Evolutionary conservation across 2,329 filamentous ascomycete genomes (phyloP).

Genomic region (Microsporum ferrugineum): DNA sequence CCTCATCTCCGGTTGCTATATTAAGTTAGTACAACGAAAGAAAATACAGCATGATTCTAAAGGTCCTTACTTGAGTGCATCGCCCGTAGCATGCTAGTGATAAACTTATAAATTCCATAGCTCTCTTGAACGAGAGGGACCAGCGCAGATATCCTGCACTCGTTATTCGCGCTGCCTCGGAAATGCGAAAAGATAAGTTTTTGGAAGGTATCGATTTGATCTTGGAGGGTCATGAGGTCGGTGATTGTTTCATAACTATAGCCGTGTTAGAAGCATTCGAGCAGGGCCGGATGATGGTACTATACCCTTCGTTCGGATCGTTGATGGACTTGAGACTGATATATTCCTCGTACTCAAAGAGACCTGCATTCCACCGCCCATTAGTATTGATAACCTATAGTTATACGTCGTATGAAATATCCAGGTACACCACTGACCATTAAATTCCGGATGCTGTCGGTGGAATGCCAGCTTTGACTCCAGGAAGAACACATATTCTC

Average conservation of each 20-base stretch:
- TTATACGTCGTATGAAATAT: not conserved
- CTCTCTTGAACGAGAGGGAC: constrained; percentile 93
- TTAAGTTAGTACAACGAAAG: constrained; percentile 10
- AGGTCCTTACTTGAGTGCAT: constrained; percentile 76
- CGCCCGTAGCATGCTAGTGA: constrained; percentile 95
- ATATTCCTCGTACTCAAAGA: constrained; percentile 98
- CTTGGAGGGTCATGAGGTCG: constrained; percentile 90
- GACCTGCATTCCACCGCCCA: constrained; percentile 35
- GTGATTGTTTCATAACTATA: constrained; percentile 74
- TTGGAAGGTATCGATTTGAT: constrained; percentile 97
- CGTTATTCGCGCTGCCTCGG: constrained; percentile 80
- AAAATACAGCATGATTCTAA: not conserved
- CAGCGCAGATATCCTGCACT: constrained; percentile 87
- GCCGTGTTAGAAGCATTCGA: constrained; percentile 10
- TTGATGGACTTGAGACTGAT: constrained; percentile 96
- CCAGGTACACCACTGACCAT: constrained; percentile 45
- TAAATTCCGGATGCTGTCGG: constrained; percentile 93
- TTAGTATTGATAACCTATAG: constrained; percentile 8
- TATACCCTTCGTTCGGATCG: constrained; percentile 88
- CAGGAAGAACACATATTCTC: constrained; percentile 93
- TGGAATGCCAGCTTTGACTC: constrained; percentile 95
- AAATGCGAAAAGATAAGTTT: constrained; percentile 98
- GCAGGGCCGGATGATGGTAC: not conserved
- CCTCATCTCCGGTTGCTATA: constrained; percentile 77
- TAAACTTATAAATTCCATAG: constrained; percentile 99